A percentile compares a stretch with the other conserved stretches of the same genome.
Conservation (phyloP, 2,329 filamentous ascomycete species). For the Aspergillus sp. region DNA sequence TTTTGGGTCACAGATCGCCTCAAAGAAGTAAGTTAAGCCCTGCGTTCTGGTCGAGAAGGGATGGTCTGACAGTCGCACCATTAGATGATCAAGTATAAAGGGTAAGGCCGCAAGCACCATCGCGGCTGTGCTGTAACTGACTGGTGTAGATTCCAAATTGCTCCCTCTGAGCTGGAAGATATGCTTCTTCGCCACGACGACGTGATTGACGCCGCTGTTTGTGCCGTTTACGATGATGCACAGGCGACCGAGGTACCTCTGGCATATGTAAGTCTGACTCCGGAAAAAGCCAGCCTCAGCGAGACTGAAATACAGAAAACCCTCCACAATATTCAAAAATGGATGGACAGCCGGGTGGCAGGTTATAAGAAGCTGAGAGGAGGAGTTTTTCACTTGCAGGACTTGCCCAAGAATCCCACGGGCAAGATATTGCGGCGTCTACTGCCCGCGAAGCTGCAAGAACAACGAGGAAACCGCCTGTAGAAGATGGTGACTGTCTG, state of each 20-base stretch:
- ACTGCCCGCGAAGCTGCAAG: slow-evolving; percentile 11
- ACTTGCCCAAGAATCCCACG: slow-evolving; percentile 17
- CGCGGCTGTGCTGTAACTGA: neutral
- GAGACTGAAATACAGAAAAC: slow-evolving; percentile 6
- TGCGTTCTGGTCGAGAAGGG: neutral
- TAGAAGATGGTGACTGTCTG: neutral
- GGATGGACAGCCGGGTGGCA: slow-evolving; percentile 15
- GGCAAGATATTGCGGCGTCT: slow-evolving; percentile 19
- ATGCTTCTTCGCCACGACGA: slow-evolving; percentile 9
- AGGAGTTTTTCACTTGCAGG: slow-evolving; percentile 18
- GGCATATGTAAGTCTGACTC: slow-evolving; percentile 15
- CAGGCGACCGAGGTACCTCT: slow-evolving; percentile 21
- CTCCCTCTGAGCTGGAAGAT: slow-evolving; percentile 12
- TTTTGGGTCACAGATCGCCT: slow-evolving; percentile 21
- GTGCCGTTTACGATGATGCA: slow-evolving; percentile 18
- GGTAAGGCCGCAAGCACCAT: slow-evolving; percentile 5
- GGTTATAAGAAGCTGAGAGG: slow-evolving; percentile 21
- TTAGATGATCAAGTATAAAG: slow-evolving; percentile 21
- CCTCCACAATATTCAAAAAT: slow-evolving; percentile 5
- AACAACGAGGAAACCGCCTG: neutral
- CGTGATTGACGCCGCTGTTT: slow-evolving; percentile 19
- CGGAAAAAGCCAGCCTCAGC: neutral
- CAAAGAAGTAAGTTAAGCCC: slow-evolving; percentile 15
- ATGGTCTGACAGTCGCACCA: neutral
- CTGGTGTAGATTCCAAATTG: slow-evolving; percentile 18